Base-by-base conservation (phyloP, 2,329 filamentous ascomycete genomes). In the Monosporascus sp. region DNA sequence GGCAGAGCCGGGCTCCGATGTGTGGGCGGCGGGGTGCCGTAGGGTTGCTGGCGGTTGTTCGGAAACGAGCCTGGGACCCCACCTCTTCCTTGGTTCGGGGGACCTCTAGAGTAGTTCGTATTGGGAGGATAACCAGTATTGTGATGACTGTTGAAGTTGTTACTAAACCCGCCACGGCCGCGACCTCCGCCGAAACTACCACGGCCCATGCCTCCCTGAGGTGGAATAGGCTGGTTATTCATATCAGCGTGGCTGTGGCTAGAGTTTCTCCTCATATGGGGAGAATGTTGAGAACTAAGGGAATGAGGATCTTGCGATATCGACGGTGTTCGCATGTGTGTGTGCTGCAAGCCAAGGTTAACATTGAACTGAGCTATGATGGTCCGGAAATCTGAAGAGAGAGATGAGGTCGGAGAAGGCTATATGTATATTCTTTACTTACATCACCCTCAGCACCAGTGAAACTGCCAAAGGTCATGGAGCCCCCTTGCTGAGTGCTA, bases 231-330 rank as follows among this genome's bases (percentile, higher is more conserved):
- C 66, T 82, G 81, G 67, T 80, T 84, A 69, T 79, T 82, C 71
- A 86, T 81, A 58, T 92, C 88, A 15, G 43, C 43, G 43, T 46
- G 43, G 58, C 84, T 80, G 22, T 94, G 90, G 38, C 87, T 87
- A 31, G 93, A 97, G 68, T 93, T 88, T 62, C 90, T 87, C 65
- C 93, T 88, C 63, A 90, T 82, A 72, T 97, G 92, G 59, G 75
- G 66, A 45, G 81, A 82, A n/a, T 83, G 79, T 64, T 88, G 87
- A 51, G 82, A 74, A 55, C 79, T 81, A 62, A 84, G 76, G 55
- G 80, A 77, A 58, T 81, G 77, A 55, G 81, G 80, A 60, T 81
- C 81, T 61, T 85, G 82, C 55, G 83, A 79, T 60, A 83, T 76
- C 47, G 83, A 83, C 57, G 80, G 75, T 51, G 86, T 82, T 75